These are phyloP conservation scores for Fusarium decemcellulare DNA, from an alignment of 2,329 filamentous ascomycete species.

Conservation along the genomic window DNA sequence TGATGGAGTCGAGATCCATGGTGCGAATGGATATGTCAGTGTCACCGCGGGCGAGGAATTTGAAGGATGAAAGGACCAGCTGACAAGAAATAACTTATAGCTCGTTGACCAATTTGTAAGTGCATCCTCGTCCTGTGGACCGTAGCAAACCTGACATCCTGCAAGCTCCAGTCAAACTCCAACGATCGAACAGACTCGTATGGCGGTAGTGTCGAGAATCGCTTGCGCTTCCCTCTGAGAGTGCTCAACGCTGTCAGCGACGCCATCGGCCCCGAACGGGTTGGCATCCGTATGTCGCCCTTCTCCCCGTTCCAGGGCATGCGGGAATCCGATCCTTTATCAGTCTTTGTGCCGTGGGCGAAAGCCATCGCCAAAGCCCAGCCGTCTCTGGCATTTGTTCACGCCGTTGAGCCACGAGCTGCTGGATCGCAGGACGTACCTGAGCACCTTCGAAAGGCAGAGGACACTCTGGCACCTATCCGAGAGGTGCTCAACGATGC, in stretches of 20 bases:
- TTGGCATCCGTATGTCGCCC: conserved; percentile 72
- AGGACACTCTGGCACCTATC: conserved; percentile 51
- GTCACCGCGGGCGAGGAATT: accelerated
- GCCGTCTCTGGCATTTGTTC: conserved; percentile 72
- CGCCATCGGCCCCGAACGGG: conserved; percentile 65
- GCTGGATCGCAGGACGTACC: conserved; percentile 56
- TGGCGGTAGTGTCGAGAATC: conserved; percentile 68
- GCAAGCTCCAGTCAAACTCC: conserved; percentile 56
- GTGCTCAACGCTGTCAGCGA: conserved; percentile 60
- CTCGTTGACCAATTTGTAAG: conserved; percentile 70
- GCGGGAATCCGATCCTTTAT: conserved; percentile 71
- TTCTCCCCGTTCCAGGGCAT: conserved; percentile 75
- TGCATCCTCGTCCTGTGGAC: neutral
- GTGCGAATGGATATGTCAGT: conserved; percentile 71
- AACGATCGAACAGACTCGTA: conserved; percentile 68
- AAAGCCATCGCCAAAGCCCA: conserved; percentile 68
- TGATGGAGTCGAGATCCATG: conserved; percentile 77
- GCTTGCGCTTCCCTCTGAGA: conserved; percentile 65
- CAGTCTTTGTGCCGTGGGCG: conserved; percentile 65
- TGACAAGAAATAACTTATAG: conserved; percentile 24
- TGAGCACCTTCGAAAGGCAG: conserved; percentile 47
- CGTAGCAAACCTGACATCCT: neutral
- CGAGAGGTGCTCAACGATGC: conserved; percentile 50
- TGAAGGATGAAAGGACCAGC: neutral
- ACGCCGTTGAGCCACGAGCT: conserved; percentile 72